These are phyloP conservation scores for Debaryomyces hansenii DNA, from an alignment of 805 yeast genomes.

Conservation along the genomic window DNA sequence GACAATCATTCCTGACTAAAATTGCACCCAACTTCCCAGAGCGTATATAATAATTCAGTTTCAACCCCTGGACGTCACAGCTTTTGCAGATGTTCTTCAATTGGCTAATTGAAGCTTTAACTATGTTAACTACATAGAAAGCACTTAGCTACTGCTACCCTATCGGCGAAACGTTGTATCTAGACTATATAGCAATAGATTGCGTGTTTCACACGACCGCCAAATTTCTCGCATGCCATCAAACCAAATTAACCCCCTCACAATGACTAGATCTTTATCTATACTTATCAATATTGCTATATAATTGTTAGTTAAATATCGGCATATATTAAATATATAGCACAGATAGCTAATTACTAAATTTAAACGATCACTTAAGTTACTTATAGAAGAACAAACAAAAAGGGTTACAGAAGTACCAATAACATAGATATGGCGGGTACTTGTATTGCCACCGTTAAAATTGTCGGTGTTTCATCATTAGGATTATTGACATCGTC, in stretches of 20 bases:
- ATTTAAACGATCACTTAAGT: not conserved
- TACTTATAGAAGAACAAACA: not conserved
- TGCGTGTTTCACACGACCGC: too few species aligned
- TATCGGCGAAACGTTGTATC: too few species aligned
- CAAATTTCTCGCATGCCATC: too few species aligned
- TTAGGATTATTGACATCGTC: conserved; percentile 64
- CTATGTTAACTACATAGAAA: too few species aligned
- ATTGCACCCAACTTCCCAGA: too few species aligned
- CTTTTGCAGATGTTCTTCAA: too few species aligned
- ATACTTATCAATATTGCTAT: not conserved
- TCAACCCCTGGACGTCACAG: too few species aligned
- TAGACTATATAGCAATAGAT: too few species aligned
- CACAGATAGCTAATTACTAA: not conserved
- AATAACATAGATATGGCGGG: conserved; percentile 16
- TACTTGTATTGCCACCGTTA: conserved; percentile 46
- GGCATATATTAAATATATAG: not conserved
- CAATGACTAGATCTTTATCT: not conserved
- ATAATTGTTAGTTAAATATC: not conserved
- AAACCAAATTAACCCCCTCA: not conserved
- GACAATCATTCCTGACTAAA: too few species aligned
- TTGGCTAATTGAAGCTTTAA: too few species aligned
- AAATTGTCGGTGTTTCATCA: conserved; percentile 64
- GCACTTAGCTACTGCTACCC: too few species aligned
- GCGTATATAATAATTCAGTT: too few species aligned
- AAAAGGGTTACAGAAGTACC: not conserved